Evolutionary conservation across 2,329 filamentous ascomycete genomes (phyloP), one percentile per base, ranked within the genome.

Genomic region (Sporothrix euskadiensis): DNA sequence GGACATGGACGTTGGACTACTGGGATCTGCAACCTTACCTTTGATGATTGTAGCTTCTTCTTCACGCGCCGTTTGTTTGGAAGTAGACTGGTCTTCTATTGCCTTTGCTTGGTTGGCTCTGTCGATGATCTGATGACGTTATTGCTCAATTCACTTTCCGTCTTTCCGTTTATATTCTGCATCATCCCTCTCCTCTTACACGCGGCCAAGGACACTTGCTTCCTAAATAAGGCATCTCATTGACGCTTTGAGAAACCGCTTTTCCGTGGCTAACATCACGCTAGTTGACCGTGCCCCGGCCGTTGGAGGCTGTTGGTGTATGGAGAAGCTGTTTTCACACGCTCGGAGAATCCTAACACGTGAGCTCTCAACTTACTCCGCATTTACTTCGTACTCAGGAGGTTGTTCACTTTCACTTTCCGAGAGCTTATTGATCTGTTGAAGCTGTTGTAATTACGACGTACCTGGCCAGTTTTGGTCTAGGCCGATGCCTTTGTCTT

Each of bases 181-280:
- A 22, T 44, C 39, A 4, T 14, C 10, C 59, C n/a, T 14, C n/a
- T 19, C 35, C 9, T n/a, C 16, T 26, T 30, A 26, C 10, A 19
- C 9, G 4, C 41, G 12, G n/a, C 39, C n/a, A 8, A 44, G 61
- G 61, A 65, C 19, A 65, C 4, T n/a, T 19, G 35, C 19, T 65
- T 65, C 19, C 35, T 65, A 65, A 66, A 66, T 66, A 66, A 26
- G 61, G 12, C 12, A n/a, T 30, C 22, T 35, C 26, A 47, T 10
- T 26, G 22, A 7, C 22, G 61, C 14, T 66, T 66, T 44, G 30
- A 39, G 61, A 66, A 66, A 66, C 19, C 12, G 12, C 61, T 66
- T 63, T 66, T 44, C 61, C 61, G 61, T 26, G 61, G 22, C 22
- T 66, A 66, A 66, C 61, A 66, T 47, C 57, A 63, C 57, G 57